phyloP scores from a whole-genome alignment of 2,329 filamentous ascomycete genomes.

The Exophiala spinifera region DNA sequence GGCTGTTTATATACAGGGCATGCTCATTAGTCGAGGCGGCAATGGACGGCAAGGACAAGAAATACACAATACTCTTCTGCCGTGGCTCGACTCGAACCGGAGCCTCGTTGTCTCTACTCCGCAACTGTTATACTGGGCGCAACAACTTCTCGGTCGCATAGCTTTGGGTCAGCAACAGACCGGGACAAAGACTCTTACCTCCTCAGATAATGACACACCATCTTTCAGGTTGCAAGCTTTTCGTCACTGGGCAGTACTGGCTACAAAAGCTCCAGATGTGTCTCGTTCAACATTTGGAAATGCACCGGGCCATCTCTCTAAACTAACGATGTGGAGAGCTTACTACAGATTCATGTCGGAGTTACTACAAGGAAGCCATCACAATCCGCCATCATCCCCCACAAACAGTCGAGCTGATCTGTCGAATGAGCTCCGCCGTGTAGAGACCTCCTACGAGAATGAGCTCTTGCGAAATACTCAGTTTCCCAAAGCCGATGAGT shows the following conservation, averaged over 20 bases:
- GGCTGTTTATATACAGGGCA: conserved; percentile 72
- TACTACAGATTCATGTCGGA: conserved; percentile 78
- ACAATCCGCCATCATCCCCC: conserved; percentile 11
- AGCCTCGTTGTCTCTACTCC: conserved; percentile 48
- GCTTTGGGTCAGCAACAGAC: conserved; percentile 58
- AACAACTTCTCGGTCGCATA: conserved; percentile 71
- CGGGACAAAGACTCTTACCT: conserved; percentile 12
- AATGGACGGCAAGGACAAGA: conserved; percentile 56
- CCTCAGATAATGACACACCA: conserved; percentile 5
- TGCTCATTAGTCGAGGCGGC: conserved; percentile 29
- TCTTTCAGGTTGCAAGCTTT: conserved; percentile 48
- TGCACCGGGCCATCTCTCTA: conserved; percentile 35
- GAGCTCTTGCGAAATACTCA: conserved; percentile 72
- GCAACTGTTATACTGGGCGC: conserved; percentile 74
- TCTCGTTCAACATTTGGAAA: conserved; percentile 24
- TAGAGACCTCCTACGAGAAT: conserved; percentile 75
- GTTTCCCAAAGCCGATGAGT: conserved; percentile 80
- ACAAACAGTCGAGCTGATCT: conserved; percentile 57
- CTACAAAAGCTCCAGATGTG: conserved; percentile 17
- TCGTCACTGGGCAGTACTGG: conserved; percentile 40
- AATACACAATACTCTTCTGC: conserved; percentile 64
- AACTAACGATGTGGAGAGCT: conserved; percentile 73
- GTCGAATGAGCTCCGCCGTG: conserved; percentile 71
- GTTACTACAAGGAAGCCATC: conserved; percentile 59
- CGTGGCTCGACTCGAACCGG: conserved; percentile 51